phyloP scores from a whole-genome alignment of 2,329 filamentous ascomycete species.

The Cytospora piceae region DNA sequence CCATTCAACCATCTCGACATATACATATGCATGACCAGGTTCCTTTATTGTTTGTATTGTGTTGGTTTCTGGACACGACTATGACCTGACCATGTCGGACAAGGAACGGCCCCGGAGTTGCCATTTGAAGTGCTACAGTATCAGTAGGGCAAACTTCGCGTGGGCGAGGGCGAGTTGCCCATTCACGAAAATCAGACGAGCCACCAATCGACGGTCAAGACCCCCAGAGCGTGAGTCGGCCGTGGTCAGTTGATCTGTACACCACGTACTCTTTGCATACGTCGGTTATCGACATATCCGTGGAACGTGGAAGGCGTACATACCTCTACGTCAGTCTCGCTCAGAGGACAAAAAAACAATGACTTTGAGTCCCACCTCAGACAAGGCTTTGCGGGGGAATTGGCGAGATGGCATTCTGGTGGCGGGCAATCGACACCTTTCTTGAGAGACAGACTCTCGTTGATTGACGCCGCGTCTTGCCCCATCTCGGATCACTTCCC shows the following conservation, averaged over 20 bases:
- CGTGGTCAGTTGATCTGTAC: background rate
- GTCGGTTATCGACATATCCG: background rate
- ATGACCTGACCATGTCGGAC: background rate
- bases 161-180: background rate
- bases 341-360: background rate
- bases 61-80: background rate
- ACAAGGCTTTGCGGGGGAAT: slow-evolving; percentile 1
- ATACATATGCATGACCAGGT: background rate
- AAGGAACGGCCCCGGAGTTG: background rate
- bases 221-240: background rate
- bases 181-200: background rate
- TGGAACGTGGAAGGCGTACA: background rate
- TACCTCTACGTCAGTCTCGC: background rate
- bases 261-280: background rate
- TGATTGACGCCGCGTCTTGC: background rate
- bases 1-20: background rate
- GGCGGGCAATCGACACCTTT: background rate
- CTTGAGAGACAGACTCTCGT: background rate
- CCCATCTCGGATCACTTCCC: background rate
- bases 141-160: slow-evolving; percentile 1
- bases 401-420: background rate
- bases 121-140: background rate
- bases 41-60: background rate
- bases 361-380: background rate
- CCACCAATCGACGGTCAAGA: background rate